phyloP scores from a whole-genome alignment of 1,284 basidiomycete species.

The Irpex lacteus region DNA sequence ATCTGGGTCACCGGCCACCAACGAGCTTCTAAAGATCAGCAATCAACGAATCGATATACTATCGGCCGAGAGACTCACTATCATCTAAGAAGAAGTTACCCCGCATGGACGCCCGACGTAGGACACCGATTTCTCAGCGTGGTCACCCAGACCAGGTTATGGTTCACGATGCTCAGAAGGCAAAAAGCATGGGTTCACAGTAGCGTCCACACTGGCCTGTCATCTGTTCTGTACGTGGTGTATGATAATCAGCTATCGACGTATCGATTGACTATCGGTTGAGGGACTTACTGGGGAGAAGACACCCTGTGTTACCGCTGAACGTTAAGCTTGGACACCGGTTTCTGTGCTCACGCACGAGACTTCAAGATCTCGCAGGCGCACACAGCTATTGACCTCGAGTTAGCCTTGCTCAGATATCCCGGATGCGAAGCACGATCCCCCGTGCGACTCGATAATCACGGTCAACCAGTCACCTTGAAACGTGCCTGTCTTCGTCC shows the following conservation, averaged over 20 bases:
- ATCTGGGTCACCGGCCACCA: not conserved
- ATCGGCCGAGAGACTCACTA: not conserved
- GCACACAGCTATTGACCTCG: no score
- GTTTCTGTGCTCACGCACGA: not conserved
- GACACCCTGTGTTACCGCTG: not conserved
- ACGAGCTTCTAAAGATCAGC: not conserved
- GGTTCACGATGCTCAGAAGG: no score
- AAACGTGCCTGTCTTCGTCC: not conserved
- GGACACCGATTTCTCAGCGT: not conserved
- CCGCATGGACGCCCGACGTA: not conserved
- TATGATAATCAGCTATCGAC: not conserved
- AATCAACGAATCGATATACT: not conserved
- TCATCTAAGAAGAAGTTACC: not conserved
- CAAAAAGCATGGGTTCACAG: no score
- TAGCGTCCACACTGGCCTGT: no score
- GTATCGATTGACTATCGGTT: not conserved
- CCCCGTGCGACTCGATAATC: no score
- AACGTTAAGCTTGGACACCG: not conserved
- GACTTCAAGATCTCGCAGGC: not conserved
- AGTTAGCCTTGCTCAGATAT: no score
- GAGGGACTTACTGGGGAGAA: not conserved
- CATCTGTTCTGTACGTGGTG: not conserved
- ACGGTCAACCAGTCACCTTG: not conserved
- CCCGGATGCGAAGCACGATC: no score
- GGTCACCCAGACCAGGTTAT: no score